These are phyloP conservation scores for Hypoxylon sp. DNA, from an alignment of 2,329 filamentous ascomycete species.

Conservation along the genomic window DNA sequence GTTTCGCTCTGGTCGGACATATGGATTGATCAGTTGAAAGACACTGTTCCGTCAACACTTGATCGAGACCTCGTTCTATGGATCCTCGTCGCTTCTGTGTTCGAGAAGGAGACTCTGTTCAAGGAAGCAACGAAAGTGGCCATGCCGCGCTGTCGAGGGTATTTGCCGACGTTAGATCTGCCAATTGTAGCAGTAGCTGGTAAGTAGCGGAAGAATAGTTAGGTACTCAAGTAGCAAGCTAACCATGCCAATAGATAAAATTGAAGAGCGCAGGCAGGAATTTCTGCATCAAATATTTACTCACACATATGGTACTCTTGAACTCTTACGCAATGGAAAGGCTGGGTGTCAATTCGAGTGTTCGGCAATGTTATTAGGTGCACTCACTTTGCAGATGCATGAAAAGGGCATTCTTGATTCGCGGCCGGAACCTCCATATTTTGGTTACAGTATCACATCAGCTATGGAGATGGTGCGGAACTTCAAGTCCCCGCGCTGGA, in stretches of 20 bases:
- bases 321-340: background rate
- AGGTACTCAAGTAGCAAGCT: background rate
- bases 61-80: constrained; percentile 16
- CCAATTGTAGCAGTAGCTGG: constrained; percentile 17
- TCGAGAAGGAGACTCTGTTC: background rate
- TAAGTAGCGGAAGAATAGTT: background rate
- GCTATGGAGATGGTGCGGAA: background rate
- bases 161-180: constrained; percentile 17
- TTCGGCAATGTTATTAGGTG: constrained; percentile 26
- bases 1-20: constrained; percentile 2
- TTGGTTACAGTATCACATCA: constrained; percentile 12
- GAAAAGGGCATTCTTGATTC: background rate
- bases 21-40: background rate
- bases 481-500: constrained; percentile 4
- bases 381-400: constrained; percentile 15
- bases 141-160: background rate
- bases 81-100: constrained; percentile 16
- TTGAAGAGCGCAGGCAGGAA: constrained; percentile 1
- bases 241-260: constrained; percentile 1
- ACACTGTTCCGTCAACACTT: background rate
- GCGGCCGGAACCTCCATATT: constrained; percentile 6
- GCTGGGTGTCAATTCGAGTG: constrained; percentile 25
- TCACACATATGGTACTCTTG: background rate
- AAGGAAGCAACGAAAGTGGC: constrained; percentile 4
- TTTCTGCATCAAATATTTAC: background rate